phyloP scores from a whole-genome alignment of 495 filamentous ascomycete species.

The Apodospora peruviana region DNA sequence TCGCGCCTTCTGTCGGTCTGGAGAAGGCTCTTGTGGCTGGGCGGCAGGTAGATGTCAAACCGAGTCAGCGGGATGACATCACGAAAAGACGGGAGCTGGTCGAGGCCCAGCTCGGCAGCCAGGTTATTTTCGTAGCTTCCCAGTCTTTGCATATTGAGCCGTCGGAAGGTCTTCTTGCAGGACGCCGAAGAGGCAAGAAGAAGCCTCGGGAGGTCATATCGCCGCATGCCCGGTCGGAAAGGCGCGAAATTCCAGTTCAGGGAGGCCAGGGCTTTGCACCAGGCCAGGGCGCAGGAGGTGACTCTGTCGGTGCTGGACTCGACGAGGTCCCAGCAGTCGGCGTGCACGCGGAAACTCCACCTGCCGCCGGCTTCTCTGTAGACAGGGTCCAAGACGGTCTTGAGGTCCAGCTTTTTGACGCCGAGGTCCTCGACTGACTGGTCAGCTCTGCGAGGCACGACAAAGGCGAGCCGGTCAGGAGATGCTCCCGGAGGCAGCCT shows the following conservation, averaged over 20 bases:
- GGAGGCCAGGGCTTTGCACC: constrained; percentile 9
- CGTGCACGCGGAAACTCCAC: constrained; percentile 18
- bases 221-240: not conserved
- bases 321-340: constrained; percentile 18
- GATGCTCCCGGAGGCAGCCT: not conserved
- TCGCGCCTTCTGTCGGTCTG: not conserved
- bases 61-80: not conserved
- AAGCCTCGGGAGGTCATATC: not conserved
- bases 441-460: not conserved
- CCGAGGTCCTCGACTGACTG: not conserved
- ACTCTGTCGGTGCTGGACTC: constrained; percentile 3
- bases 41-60: not conserved
- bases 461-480: constrained; percentile 1
- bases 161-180: not conserved
- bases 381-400: not conserved
- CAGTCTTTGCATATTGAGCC: too few species aligned
- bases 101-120: not conserved
- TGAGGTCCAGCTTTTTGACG: not conserved
- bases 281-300: constrained; percentile 1
- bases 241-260: constrained; percentile 13
- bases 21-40: not conserved
- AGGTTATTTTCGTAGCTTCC: too few species aligned
- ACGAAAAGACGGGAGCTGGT: not conserved
- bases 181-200: not conserved
- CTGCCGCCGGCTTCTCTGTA: not conserved